A percentile compares a stretch with the other conserved stretches of the same genome.
Evolutionary conservation across 768 basidiomycete genomes (phyloP).

Genomic region (Boletus vermiculosoides): DNA sequence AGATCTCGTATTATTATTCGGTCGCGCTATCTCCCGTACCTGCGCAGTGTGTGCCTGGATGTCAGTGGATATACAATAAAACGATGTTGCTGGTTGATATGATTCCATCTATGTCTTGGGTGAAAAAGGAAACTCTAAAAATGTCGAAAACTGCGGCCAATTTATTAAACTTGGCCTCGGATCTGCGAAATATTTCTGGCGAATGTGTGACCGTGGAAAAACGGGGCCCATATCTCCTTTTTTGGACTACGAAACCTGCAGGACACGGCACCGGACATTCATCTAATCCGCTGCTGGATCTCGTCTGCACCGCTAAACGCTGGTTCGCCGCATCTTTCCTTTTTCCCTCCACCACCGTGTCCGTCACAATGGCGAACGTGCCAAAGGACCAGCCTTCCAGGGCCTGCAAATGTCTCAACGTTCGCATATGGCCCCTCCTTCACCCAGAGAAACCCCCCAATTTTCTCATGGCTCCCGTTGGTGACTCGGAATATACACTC

Average conservation of each 20-base stretch:
- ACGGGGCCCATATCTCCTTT: conserved; percentile 17
- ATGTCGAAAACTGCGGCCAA: conserved; percentile 9
- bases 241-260: conserved; percentile 26
- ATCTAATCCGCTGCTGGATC: conserved; percentile 30
- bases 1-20: background rate
- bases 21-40: conserved; percentile 16
- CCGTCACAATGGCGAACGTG: conserved; percentile 25
- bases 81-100: background rate
- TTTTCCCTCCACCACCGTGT: conserved; percentile 17
- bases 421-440: conserved; percentile 49
- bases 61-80: background rate
- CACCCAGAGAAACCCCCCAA: conserved; percentile 30
- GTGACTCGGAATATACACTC: conserved; percentile 44
- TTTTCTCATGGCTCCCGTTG: conserved; percentile 29
- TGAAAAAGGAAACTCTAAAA: conserved; percentile 10
- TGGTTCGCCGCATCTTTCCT: conserved; percentile 17
- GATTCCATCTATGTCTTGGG: background rate
- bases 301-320: conserved; percentile 27
- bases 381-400: conserved; percentile 29
- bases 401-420: conserved; percentile 73
- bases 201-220: conserved; percentile 25
- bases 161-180: conserved; percentile 1
- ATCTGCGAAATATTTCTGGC: background rate
- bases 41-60: conserved; percentile 1
- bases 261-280: conserved; percentile 34